These are phyloP conservation scores for Zangia roseola DNA, from an alignment of 768 basidiomycete genomes.

Conservation along the genomic window DNA sequence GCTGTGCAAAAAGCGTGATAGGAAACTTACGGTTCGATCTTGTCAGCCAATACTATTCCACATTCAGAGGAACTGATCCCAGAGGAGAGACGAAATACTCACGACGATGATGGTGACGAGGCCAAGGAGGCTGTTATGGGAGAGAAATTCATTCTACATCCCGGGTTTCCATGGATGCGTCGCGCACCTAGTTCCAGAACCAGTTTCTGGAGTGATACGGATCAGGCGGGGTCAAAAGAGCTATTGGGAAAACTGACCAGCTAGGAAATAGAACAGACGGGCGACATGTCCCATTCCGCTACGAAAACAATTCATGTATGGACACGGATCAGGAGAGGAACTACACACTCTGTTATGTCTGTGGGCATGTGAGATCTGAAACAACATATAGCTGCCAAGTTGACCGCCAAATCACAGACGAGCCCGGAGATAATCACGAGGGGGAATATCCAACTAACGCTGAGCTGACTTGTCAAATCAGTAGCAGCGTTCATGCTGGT, in stretches of 20 bases:
- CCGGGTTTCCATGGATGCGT: too few relatives aligned
- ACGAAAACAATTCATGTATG: not conserved
- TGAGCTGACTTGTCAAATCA: conserved; percentile 10
- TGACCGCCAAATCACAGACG: conserved; percentile 17
- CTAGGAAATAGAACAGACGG: conserved; percentile 3
- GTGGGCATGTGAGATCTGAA: conserved; percentile 4
- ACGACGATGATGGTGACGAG: conserved; percentile 9
- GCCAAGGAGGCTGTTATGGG: conserved; percentile 8
- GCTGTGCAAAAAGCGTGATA: not conserved
- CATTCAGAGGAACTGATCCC: too few relatives aligned
- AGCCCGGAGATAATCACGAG: conserved; percentile 17
- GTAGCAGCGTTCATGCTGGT: not conserved
- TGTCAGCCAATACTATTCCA: conserved; percentile 19
- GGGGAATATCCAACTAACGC: conserved; percentile 16
- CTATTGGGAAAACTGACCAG: conserved; percentile 10
- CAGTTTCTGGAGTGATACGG: conserved; percentile 14
- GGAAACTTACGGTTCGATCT: conserved; percentile 8
- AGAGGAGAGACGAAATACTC: not conserved
- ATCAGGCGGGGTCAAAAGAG: conserved; percentile 1
- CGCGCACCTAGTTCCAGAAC: conserved; percentile 12
- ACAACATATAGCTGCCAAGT: conserved; percentile 2
- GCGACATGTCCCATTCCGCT: conserved; percentile 4
- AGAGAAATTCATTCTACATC: not conserved
- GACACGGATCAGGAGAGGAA: not conserved
- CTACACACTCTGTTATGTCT: conserved; percentile 8